Evolutionary conservation across 495 filamentous ascomycete genomes (phyloP).

Genomic region (Penicillium paradoxum): DNA sequence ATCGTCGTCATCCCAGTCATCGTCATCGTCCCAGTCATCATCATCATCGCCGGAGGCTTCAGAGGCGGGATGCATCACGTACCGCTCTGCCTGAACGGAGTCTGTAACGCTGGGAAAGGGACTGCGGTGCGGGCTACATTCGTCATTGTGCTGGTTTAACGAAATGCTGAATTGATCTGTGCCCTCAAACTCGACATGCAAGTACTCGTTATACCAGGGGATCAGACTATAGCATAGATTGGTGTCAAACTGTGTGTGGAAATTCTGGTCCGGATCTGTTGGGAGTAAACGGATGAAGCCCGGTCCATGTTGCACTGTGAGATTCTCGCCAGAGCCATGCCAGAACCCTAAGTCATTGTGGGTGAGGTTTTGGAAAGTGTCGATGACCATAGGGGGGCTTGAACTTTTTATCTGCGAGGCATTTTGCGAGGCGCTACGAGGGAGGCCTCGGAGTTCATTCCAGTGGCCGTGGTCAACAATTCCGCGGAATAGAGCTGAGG

Average conservation of each 20-base stretch:
- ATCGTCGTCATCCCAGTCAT: neutral
- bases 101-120: constrained; percentile 74
- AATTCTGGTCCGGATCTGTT: constrained; percentile 63
- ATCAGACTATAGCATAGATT: constrained; percentile 56
- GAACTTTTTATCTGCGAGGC: neutral
- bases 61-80: constrained; percentile 28
- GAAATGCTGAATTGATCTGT: constrained; percentile 63
- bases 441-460: constrained; percentile 1
- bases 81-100: constrained; percentile 63
- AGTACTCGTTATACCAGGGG: constrained; percentile 48
- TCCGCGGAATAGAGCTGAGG: neutral
- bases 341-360: constrained; percentile 64
- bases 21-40: neutral
- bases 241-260: constrained; percentile 59
- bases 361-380: constrained; percentile 53
- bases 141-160: constrained; percentile 65
- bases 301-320: constrained; percentile 47
- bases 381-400: constrained; percentile 51
- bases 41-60: neutral
- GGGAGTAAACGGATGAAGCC: constrained; percentile 54
- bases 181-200: constrained; percentile 69
- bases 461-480: neutral
- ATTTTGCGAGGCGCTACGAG: neutral
- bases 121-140: constrained; percentile 52
- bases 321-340: constrained; percentile 64